These are phyloP conservation scores for Syzygium jambos DNA, from an alignment of 345 rosid genomes.

Conservation along the genomic window DNA sequence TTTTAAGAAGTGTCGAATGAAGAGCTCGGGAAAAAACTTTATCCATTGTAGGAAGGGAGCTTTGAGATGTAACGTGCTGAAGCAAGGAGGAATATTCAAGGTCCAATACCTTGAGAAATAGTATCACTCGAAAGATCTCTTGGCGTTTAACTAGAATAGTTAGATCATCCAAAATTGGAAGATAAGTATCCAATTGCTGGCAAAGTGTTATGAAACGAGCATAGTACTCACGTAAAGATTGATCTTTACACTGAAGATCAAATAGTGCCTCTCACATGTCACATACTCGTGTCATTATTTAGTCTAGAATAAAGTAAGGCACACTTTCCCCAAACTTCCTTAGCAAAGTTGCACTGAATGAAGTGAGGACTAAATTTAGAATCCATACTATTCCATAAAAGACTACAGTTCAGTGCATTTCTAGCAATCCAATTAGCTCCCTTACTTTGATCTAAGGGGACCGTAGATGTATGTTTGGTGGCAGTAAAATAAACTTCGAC, in stretches of 20 bases:
- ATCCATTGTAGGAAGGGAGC: neutral
- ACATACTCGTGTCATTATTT: neutral
- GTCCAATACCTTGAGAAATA: neutral
- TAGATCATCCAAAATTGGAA: accelerated
- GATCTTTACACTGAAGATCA: neutral
- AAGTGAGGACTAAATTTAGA: neutral
- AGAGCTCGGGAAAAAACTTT: neutral
- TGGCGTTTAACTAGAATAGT: neutral
- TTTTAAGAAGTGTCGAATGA: neutral
- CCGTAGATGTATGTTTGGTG: neutral
- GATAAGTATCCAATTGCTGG: neutral
- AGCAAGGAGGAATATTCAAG: neutral
- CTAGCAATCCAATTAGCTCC: neutral
- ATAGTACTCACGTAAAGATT: neutral
- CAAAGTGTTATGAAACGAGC: neutral
- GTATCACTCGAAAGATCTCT: neutral
- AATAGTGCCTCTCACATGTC: neutral
- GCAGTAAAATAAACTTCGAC: neutral
- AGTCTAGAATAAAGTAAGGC: neutral
- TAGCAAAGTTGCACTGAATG: neutral
- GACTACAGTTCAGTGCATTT: neutral
- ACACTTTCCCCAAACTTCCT: neutral
- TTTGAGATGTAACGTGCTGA: neutral
- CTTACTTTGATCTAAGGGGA: neutral
- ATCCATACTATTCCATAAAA: neutral